Conservation (phyloP, 1,139 yeast genomes). For the Yamadazyma epiphylla region DNA sequence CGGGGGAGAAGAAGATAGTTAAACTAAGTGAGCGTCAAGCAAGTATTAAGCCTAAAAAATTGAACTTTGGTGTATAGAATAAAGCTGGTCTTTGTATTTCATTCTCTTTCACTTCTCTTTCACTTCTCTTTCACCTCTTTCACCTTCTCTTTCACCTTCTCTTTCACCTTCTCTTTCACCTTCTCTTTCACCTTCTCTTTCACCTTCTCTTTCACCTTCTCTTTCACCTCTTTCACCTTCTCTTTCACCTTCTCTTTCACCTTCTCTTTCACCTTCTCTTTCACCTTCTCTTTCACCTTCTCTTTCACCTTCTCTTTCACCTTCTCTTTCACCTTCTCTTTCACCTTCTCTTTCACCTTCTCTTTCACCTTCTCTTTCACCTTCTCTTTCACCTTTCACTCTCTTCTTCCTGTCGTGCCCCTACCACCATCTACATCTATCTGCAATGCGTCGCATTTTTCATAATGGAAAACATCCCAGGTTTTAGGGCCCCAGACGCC, state of each 20-base stretch:
- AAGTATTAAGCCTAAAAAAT: conserved; percentile 37
- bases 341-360: neutral
- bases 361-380: neutral
- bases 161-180: no score
- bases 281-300: no score
- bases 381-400: conserved; percentile 1
- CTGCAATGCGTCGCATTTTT: no score
- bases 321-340: no score
- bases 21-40: conserved; percentile 31
- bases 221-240: no score
- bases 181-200: no score
- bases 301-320: no score
- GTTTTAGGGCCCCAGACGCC: conserved; percentile 15
- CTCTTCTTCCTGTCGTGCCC: no score
- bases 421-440: neutral
- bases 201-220: no score
- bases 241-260: no score
- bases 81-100: conserved; percentile 5
- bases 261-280: no score
- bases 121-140: neutral
- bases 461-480: conserved; percentile 20
- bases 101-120: neutral
- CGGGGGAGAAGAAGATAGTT: conserved; percentile 35
- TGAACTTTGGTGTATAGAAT: conserved; percentile 21
- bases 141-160: neutral